Percentiles rank a stretch among this genome's conserved stretches.
Evolutionary conservation across 768 basidiomycete genomes (phyloP).

Genomic region (Suillus cothurnatus): DNA sequence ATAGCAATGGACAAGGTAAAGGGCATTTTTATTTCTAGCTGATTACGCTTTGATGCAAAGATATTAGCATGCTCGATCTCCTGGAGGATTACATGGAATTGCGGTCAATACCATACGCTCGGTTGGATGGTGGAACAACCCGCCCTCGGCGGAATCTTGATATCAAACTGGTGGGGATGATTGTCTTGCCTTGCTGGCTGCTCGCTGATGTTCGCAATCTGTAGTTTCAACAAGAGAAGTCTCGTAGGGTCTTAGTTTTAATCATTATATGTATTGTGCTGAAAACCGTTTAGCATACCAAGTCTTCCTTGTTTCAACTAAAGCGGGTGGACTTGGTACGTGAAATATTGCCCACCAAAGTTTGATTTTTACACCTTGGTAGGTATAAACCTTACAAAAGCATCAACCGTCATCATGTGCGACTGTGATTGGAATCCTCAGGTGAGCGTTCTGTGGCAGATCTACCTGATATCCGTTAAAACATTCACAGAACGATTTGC

Average conservation of each 20-base stretch:
- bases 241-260: slow-evolving; percentile 41
- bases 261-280: neutral
- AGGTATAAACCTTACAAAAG: slow-evolving; percentile 85
- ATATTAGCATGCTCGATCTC: slow-evolving; percentile 61
- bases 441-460: slow-evolving; percentile 24
- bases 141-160: slow-evolving; percentile 59
- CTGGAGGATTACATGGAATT: slow-evolving; percentile 68
- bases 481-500: slow-evolving; percentile 64
- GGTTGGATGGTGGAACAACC: slow-evolving; percentile 56
- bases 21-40: neutral
- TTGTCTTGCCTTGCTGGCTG: neutral
- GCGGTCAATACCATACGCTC: slow-evolving; percentile 59
- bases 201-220: neutral
- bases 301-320: slow-evolving; percentile 71
- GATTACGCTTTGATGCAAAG: neutral
- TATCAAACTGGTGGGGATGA: slow-evolving; percentile 50
- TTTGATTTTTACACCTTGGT: slow-evolving; percentile 26
- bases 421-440: slow-evolving; percentile 70
- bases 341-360: slow-evolving; percentile 2
- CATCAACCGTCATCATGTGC: slow-evolving; percentile 79
- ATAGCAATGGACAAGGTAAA: slow-evolving; percentile 61
- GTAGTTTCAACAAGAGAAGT: slow-evolving; percentile 61
- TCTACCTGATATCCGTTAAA: slow-evolving; percentile 10
- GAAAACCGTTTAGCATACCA: slow-evolving; percentile 48
- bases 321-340: slow-evolving; percentile 69